Conservation (phyloP, 306 rosid species). For the cucumber (Cucumis sativus) region Cucumber_9930_V3 NC_026659.2:42001-42500, state of each 20-base stretch:
- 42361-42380: slow-evolving; percentile 99
- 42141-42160: slow-evolving; percentile 99
- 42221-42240: slow-evolving; percentile 96
- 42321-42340: slow-evolving; percentile 99
- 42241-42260: slow-evolving; percentile 83
- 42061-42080: slow-evolving; percentile 57
- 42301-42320: slow-evolving; percentile 93
- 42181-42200: slow-evolving; percentile 95
- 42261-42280: slow-evolving; percentile 92
- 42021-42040: slow-evolving; percentile 41
- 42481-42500: slow-evolving; percentile 11
- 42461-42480: slow-evolving; percentile 11
- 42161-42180: slow-evolving; percentile 99
- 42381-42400: slow-evolving; percentile 95
- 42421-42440: slow-evolving; percentile 35
- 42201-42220: slow-evolving; percentile 75
- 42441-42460: slow-evolving; percentile 23
- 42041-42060: slow-evolving; percentile 64
- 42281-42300: slow-evolving; percentile 78
- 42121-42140: slow-evolving; percentile 98
- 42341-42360: slow-evolving; percentile 99
- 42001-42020: slow-evolving; percentile 30
- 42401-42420: slow-evolving; percentile 43
- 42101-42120: slow-evolving; percentile 99
- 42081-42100: slow-evolving; percentile 84